A percentile compares a stretch with the other conserved stretches of the same genome.
phyloP scores from a whole-genome alignment of 73 alveolate genomes.

The Stentor coeruleus region DNA sequence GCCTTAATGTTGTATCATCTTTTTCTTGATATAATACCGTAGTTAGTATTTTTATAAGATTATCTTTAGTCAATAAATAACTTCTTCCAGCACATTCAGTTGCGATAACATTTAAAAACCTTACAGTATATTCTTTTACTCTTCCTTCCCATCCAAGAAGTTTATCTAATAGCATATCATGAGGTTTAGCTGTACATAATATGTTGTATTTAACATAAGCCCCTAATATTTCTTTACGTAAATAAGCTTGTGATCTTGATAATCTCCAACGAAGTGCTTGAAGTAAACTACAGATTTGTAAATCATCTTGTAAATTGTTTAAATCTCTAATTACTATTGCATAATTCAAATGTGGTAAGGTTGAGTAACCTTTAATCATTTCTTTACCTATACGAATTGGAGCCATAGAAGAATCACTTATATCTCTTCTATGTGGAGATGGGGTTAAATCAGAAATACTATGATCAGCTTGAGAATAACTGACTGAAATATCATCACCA shows the following conservation, averaged over 20 bases:
- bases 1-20: slow-evolving; percentile 82
- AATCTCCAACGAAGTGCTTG: slow-evolving; percentile 82
- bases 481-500: slow-evolving; percentile 43
- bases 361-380: slow-evolving; percentile 19
- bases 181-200: not conserved
- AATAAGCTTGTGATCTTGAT: slow-evolving; percentile 67
- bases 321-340: slow-evolving; percentile 17
- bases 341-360: slow-evolving; percentile 18
- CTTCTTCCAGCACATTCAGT: slow-evolving; percentile 90
- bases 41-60: slow-evolving; percentile 76
- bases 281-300: slow-evolving; percentile 64
- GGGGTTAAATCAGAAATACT: slow-evolving; percentile 44
- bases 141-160: not conserved
- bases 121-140: slow-evolving; percentile 69
- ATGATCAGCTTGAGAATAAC: slow-evolving; percentile 41
- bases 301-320: slow-evolving; percentile 40
- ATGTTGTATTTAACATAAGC: slow-evolving; percentile 21
- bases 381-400: slow-evolving; percentile 11
- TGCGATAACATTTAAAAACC: slow-evolving; percentile 90
- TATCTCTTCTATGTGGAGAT: slow-evolving; percentile 28
- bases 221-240: slow-evolving; percentile 58
- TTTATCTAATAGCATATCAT: slow-evolving; percentile 3
- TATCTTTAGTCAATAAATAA: slow-evolving; percentile 82
- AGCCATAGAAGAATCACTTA: slow-evolving; percentile 40
- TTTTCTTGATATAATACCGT: slow-evolving; percentile 77